Conservation (phyloP, 805 yeast genomes). For the Zygosaccharomyces kombuchaensis region DNA sequence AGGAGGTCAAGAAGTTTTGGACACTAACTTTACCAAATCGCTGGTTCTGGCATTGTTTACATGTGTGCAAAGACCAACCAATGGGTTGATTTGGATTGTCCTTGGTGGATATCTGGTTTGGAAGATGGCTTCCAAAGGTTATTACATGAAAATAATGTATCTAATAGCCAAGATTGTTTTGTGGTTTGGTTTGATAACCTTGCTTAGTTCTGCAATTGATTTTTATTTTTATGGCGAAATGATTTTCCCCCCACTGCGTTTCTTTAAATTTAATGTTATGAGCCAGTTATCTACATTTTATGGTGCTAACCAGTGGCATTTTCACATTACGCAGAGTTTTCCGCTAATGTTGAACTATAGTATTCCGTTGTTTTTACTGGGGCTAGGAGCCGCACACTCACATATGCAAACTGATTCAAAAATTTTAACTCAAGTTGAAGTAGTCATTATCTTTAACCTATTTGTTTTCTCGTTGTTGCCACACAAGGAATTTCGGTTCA, state of each 20-base stretch:
- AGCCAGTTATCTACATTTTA: constrained; percentile 73
- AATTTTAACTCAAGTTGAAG: constrained; percentile 24
- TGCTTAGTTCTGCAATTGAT: constrained; percentile 47
- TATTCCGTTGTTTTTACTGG: constrained; percentile 56
- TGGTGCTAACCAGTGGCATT: constrained; percentile 81
- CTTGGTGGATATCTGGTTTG: constrained; percentile 44
- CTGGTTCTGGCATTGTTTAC: constrained; percentile 53
- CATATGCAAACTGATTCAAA: neutral
- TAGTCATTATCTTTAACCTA: constrained; percentile 43
- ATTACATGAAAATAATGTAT: constrained; percentile 11
- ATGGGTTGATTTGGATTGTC: constrained; percentile 67
- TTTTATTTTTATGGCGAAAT: constrained; percentile 51
- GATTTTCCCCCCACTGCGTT: constrained; percentile 62
- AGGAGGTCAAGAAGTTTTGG: constrained; percentile 17
- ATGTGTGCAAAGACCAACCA: constrained; percentile 81
- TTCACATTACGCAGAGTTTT: constrained; percentile 75
- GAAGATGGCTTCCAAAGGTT: constrained; percentile 11
- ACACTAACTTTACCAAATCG: constrained; percentile 33
- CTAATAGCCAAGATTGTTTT: constrained; percentile 22
- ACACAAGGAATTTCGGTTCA: constrained; percentile 90
- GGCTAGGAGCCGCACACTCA: constrained; percentile 31
- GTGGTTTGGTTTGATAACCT: constrained; percentile 29
- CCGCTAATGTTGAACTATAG: constrained; percentile 70
- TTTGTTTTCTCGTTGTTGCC: constrained; percentile 56
- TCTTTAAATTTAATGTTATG: constrained; percentile 72